A percentile compares a stretch with the other conserved stretches of the same genome.
Evolutionary conservation across 148 eudicot genomes (phyloP).

Genomic region (Camellia granthamiana): DNA sequence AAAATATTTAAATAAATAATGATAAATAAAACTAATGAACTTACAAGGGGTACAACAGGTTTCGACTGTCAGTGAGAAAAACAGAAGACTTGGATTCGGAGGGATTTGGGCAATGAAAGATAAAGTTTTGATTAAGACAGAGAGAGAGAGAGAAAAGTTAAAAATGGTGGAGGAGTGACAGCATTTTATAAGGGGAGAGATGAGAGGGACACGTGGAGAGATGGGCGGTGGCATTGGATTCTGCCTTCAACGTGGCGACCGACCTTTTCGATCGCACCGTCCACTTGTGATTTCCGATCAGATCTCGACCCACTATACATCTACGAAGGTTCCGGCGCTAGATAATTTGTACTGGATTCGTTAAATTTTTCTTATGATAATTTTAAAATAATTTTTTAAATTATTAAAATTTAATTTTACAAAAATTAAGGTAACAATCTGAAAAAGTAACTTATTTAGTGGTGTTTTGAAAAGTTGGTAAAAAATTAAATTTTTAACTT

Average conservation of each 20-base stretch:
- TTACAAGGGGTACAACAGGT: slow-evolving; percentile 77
- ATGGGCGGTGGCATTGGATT: slow-evolving; percentile 25
- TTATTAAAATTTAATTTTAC: too few relatives aligned
- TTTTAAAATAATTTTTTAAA: too few relatives aligned
- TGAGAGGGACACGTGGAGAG: slow-evolving; percentile 6
- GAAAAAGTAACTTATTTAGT: too few relatives aligned
- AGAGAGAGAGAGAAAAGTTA: too few relatives aligned
- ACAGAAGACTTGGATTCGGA: not conserved
- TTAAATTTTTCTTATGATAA: too few relatives aligned
- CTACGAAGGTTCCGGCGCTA: too few relatives aligned
- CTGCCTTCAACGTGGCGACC: slow-evolving; percentile 36
- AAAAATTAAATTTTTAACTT: too few relatives aligned
- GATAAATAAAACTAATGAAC: not conserved
- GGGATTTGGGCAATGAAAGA: not conserved
- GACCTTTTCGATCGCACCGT: slow-evolving; percentile 30
- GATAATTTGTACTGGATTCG: too few relatives aligned
- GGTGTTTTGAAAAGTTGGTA: too few relatives aligned
- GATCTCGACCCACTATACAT: not conserved
- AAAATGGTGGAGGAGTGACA: not conserved
- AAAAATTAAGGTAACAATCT: too few relatives aligned
- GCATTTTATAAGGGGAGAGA: slow-evolving; percentile 11
- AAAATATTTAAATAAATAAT: not conserved
- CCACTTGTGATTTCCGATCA: slow-evolving; percentile 15
- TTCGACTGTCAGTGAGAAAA: not conserved
- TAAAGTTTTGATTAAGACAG: not conserved